These are phyloP conservation scores for Niebla homalea DNA, from an alignment of 495 filamentous ascomycete species.

Conservation along the genomic window DNA sequence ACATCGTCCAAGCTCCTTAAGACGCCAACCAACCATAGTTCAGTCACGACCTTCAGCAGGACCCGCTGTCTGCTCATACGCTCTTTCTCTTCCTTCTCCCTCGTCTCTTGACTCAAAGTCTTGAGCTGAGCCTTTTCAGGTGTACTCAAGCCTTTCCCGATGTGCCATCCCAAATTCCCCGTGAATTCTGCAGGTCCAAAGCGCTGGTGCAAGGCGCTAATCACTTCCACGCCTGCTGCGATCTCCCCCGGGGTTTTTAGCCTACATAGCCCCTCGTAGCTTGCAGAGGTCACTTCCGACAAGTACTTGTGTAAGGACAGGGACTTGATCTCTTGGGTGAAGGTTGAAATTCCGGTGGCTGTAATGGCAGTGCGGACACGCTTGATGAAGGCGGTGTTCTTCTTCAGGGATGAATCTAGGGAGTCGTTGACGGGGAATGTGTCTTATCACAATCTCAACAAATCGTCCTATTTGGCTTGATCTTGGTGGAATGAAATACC, in stretches of 20 bases:
- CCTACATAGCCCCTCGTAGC: conserved; percentile 87
- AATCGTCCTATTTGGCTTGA: not conserved
- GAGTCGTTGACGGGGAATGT: conserved; percentile 65
- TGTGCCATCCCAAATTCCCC: conserved; percentile 77
- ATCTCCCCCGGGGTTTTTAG: conserved; percentile 84
- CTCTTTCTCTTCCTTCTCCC: conserved; percentile 93
- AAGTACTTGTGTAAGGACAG: conserved; percentile 94
- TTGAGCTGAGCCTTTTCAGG: conserved; percentile 83
- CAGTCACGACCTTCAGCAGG: conserved; percentile 78
- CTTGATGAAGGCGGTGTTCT: conserved; percentile 98
- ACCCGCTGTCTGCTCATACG: conserved; percentile 73
- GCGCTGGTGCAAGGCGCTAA: conserved; percentile 88
- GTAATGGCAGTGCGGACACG: conserved; percentile 83
- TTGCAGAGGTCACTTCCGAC: conserved; percentile 95
- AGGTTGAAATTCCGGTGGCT: conserved; percentile 60
- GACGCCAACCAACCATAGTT: conserved; percentile 88
- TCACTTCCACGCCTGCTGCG: conserved; percentile 79
- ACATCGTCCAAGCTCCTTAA: conserved; percentile 83
- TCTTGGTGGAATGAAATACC: conserved; percentile 37
- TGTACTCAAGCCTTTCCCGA: conserved; percentile 83
- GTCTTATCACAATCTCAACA: conserved; percentile 37
- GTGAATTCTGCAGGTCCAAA: conserved; percentile 90
- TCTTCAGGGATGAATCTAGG: conserved; percentile 93
- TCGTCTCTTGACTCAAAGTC: conserved; percentile 59
- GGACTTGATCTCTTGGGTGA: conserved; percentile 82